Evolutionary conservation across 441 rosid genomes (phyloP), one percentile per base, ranked within the genome.

Genomic region (Jatropha multifida): DNA sequence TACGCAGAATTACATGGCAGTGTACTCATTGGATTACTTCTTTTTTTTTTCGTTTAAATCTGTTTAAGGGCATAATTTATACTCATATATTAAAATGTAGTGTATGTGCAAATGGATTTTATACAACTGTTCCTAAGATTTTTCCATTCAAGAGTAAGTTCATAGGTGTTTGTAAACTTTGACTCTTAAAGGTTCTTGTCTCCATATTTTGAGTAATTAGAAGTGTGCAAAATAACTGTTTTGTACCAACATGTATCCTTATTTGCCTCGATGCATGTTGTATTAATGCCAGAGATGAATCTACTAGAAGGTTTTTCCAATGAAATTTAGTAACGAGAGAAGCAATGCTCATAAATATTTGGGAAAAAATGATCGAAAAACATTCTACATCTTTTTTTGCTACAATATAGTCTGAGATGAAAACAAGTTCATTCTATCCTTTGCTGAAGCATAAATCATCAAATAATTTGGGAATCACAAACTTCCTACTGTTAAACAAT

Each of bases 391-490:
- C 27, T 42, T 65, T n/a, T 11, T 48, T 69, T 32, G 13, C 4
- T 7, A 26, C 5, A 54, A 23, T 32, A 42, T 68, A 15, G 23
- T 56, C 48, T 46, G 7, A 44, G 11, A 40, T 55, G 38, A 23
- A 44, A 38, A 17, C 4, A 40, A 8, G 40, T 5, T 63, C 17
- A 7, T 51, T 13, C 46, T 63, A 38, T 26, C n/a, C n/a, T 59
- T n/a, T 65, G 55, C 61, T 68, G 49, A 18, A 42, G 37, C n/a
- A 2, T 23, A 42, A n/a, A 69, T 56, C 14, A 5, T 8, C 60
- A 58, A 66, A 20, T 75, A 52, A 51, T 72, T 67, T 18, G 13
- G 23, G 42, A 65, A 46, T 71, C 20, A 26, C 55, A 27, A 71
- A 71, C 37, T 56, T 58, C 58, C 13, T 23, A 17, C 10, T 59